Conservation (phyloP, 1,284 basidiomycete genomes). For the Pyrrhoderma lamaoense region DNA sequence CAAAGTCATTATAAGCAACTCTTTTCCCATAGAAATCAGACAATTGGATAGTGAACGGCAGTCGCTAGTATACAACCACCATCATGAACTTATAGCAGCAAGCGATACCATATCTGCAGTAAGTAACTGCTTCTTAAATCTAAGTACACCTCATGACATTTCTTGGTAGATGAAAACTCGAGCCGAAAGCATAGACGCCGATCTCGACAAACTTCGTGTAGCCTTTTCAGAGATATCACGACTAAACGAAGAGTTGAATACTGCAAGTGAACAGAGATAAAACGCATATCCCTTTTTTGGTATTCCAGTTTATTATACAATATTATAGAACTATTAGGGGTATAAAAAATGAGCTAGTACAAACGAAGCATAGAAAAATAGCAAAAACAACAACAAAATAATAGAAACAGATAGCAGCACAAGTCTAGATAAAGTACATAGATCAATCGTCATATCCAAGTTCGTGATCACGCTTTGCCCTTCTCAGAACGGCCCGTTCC, state of each 20-base stretch:
- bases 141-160: conserved; percentile 2
- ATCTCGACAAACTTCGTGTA: conserved; percentile 70
- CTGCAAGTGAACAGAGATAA: conserved; percentile 3
- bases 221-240: conserved; percentile 83
- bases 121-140: conserved; percentile 24
- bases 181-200: conserved; percentile 73
- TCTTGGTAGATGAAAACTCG: conserved; percentile 68
- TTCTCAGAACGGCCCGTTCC: conserved; percentile 52
- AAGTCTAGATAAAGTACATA: no score
- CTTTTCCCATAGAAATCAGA: conserved; percentile 59
- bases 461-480: conserved; percentile 55
- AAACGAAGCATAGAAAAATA: conserved; percentile 2
- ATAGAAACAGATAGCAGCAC: no score
- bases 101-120: conserved; percentile 86
- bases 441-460: conserved; percentile 47
- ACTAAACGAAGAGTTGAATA: conserved; percentile 49
- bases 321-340: no score
- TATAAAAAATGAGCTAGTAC: no score
- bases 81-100: conserved; percentile 88
- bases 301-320: no score
- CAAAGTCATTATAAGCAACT: not conserved
- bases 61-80: conserved; percentile 89
- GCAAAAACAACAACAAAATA: no score
- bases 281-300: no score
- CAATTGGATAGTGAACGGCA: conserved; percentile 85